phyloP scores from a whole-genome alignment of 805 yeast genomes.

The Wickerhamiella sergipiensis region DNA sequence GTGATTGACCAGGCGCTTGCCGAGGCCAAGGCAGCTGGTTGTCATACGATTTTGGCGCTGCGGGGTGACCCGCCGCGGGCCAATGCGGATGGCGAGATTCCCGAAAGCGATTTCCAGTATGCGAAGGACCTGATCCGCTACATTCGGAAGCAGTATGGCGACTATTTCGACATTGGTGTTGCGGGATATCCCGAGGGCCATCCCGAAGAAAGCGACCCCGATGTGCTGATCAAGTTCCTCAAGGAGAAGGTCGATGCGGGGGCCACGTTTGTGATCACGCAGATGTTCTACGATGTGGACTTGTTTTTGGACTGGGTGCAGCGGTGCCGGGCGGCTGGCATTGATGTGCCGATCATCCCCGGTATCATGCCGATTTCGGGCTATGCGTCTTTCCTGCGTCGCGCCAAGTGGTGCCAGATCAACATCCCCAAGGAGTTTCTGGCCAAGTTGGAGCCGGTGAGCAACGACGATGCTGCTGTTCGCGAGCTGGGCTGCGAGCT shows the following conservation, averaged over 20 bases:
- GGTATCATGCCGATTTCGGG: slow-evolving; percentile 99
- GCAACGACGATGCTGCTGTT: slow-evolving; percentile 81
- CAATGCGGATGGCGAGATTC: slow-evolving; percentile 24
- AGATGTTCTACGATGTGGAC: slow-evolving; percentile 92
- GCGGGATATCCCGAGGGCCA: slow-evolving; percentile 98
- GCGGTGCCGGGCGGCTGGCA: slow-evolving; percentile 53
- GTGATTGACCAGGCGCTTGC: slow-evolving; percentile 35
- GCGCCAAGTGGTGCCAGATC: slow-evolving; percentile 91
- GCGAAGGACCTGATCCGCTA: slow-evolving; percentile 78
- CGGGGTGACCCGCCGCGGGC: slow-evolving; percentile 90
- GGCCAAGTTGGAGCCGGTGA: slow-evolving; percentile 59
- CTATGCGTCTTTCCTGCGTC: slow-evolving; percentile 78
- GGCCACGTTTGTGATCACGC: slow-evolving; percentile 87
- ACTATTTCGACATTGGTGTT: slow-evolving; percentile 86
- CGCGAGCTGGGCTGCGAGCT: slow-evolving; percentile 75
- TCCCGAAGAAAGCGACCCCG: slow-evolving; percentile 62
- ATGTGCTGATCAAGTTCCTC: slow-evolving; percentile 43
- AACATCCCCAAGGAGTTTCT: slow-evolving; percentile 61
- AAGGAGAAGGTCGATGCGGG: slow-evolving; percentile 90
- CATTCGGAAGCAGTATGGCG: slow-evolving; percentile 65
- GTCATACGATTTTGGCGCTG: slow-evolving; percentile 86
- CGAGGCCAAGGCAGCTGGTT: slow-evolving; percentile 32
- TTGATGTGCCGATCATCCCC: slow-evolving; percentile 80
- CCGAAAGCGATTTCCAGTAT: slow-evolving; percentile 42
- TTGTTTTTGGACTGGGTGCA: slow-evolving; percentile 73